Percentiles rank a stretch among this genome's conserved stretches.
These are phyloP conservation scores for Phytophthora nicotianae DNA, from an alignment of 352 stramenopile genomes.

Conservation along the genomic window DNA sequence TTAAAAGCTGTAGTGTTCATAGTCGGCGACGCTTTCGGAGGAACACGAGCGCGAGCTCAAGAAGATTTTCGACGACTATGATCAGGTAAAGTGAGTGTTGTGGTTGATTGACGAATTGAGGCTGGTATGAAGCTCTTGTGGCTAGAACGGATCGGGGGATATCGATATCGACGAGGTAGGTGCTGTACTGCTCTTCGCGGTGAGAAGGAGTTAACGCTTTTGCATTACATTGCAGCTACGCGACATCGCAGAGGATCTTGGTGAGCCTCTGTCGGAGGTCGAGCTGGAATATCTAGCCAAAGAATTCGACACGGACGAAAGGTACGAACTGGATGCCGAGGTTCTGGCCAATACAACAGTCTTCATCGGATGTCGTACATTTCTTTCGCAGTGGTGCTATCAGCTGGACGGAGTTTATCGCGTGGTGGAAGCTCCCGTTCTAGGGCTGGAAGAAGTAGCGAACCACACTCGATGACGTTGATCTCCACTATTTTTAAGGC, in stretches of 20 bases:
- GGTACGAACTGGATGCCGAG: constrained; percentile 30
- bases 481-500: constrained; percentile 29
- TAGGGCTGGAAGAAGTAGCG: constrained; percentile 22
- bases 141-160: constrained; percentile 65
- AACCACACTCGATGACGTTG: constrained; percentile 19
- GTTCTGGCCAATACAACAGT: background rate
- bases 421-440: constrained; percentile 80
- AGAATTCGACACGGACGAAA: constrained; percentile 75
- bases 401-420: constrained; percentile 78
- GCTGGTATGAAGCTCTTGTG: background rate
- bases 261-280: constrained; percentile 72
- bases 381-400: constrained; percentile 56
- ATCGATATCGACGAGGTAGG: constrained; percentile 73
- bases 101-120: background rate
- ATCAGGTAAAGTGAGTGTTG: constrained; percentile 40
- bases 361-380: background rate
- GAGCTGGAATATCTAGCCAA: constrained; percentile 75
- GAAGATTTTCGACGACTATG: constrained; percentile 83
- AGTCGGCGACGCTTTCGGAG: constrained; percentile 59
- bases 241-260: constrained; percentile 77
- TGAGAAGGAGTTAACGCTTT: constrained; percentile 2
- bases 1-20: background rate
- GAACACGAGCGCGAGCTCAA: constrained; percentile 72
- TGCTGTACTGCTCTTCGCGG: background rate
- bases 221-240: constrained; percentile 40